Percentiles rank a stretch among this genome's conserved stretches.
Conservation (phyloP, 352 stramenopile species). For the Globisporangium radiosum region DNA sequence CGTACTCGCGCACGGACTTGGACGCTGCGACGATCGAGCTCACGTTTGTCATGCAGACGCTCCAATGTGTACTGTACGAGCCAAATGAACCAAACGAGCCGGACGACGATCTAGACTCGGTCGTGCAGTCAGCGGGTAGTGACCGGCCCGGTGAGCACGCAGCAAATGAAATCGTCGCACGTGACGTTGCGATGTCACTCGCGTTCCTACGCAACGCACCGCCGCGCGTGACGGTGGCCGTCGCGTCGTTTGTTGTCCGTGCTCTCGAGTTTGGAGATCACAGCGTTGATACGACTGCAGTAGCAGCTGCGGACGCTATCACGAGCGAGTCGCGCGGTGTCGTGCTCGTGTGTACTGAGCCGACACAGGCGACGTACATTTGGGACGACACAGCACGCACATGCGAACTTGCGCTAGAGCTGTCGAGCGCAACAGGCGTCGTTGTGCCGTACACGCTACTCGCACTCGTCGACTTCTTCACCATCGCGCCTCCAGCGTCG, state of each 20-base stretch:
- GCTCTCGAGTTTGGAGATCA: neutral
- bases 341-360: conserved; percentile 33
- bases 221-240: conserved; percentile 10
- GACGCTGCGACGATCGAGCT: conserved; percentile 62
- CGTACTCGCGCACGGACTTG: conserved; percentile 62
- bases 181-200: conserved; percentile 14
- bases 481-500: conserved; percentile 21
- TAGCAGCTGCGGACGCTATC: neutral
- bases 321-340: conserved; percentile 12
- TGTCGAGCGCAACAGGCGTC: conserved; percentile 44
- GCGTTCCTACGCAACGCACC: conserved; percentile 8
- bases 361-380: conserved; percentile 43
- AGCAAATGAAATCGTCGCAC: conserved; percentile 8
- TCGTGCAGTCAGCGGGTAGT: neutral
- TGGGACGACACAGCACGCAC: conserved; percentile 42
- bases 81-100: conserved; percentile 4
- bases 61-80: conserved; percentile 41
- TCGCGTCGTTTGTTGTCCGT: conserved; percentile 13
- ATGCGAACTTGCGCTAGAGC: conserved; percentile 42
- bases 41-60: conserved; percentile 48
- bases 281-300: neutral
- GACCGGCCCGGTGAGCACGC: conserved; percentile 5
- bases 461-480: conserved; percentile 46
- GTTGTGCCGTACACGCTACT: conserved; percentile 46
- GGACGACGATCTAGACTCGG: neutral